A percentile compares a stretch with the other conserved stretches of the same genome.
Evolutionary conservation across 441 rosid genomes (phyloP).

Genomic region (Adansonia gregorii): DNA sequence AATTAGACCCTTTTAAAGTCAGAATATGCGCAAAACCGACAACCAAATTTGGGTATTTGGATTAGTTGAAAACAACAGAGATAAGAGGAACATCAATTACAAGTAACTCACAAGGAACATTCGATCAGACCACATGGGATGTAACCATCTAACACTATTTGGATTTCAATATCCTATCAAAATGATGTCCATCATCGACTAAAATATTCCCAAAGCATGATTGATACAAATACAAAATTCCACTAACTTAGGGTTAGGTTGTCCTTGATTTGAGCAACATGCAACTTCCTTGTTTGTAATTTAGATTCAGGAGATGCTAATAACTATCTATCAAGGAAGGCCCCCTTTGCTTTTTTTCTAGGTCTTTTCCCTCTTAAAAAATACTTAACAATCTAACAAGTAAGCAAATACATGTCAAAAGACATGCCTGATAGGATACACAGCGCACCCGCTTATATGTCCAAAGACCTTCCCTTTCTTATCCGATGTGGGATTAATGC

Average conservation of each 20-base stretch:
- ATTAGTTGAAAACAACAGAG: neutral
- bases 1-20: neutral
- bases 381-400: neutral
- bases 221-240: neutral
- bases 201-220: neutral
- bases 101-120: neutral
- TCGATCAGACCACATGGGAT: neutral
- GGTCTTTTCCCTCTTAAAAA: neutral
- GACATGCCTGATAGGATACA: too few species aligned
- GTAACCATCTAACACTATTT: neutral
- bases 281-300: neutral
- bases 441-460: too few species aligned
- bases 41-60: neutral
- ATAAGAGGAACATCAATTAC: neutral
- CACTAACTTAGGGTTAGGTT: neutral
- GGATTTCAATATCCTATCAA: neutral
- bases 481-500: too few species aligned
- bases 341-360: neutral
- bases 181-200: neutral
- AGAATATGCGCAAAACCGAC: neutral
- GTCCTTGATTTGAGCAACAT: slow-evolving; percentile 11
- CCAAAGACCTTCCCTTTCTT: too few species aligned
- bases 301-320: neutral
- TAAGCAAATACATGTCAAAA: neutral
- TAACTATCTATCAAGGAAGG: neutral